Conservation (phyloP, 345 rosid genomes). For the Laguncularia racemosa region DNA sequence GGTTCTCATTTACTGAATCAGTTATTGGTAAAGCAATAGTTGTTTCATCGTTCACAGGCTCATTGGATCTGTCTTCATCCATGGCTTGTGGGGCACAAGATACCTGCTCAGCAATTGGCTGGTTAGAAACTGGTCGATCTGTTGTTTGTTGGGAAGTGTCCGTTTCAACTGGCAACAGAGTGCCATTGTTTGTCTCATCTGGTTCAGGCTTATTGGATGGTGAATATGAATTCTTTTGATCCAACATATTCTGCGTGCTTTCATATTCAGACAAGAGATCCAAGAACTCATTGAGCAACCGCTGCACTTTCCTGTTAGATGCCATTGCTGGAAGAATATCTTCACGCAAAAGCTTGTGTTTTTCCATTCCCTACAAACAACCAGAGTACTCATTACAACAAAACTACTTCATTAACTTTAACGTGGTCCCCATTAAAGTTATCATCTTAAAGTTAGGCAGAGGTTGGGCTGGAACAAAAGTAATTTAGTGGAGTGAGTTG, state of each 20-base stretch:
- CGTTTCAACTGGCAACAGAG: constrained; percentile 12
- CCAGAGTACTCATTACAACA: not conserved
- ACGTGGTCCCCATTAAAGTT: too few relatives aligned
- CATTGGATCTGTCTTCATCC: constrained; percentile 8
- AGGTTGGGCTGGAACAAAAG: too few relatives aligned
- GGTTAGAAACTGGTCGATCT: constrained; percentile 6
- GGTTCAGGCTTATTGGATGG: constrained; percentile 13
- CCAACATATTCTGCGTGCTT: constrained; percentile 26
- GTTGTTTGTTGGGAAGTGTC: constrained; percentile 7
- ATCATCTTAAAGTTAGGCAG: too few relatives aligned
- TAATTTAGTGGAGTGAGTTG: too few relatives aligned
- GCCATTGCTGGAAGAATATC: constrained; percentile 98
- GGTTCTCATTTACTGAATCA: constrained; percentile 7
- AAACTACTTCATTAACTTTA: too few relatives aligned
- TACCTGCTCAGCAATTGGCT: constrained; percentile 2
- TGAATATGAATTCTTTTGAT: constrained; percentile 13
- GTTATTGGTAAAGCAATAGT: constrained; percentile 12
- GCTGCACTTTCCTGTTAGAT: constrained; percentile 92
- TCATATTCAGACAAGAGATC: constrained; percentile 90
- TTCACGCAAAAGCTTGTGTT: constrained; percentile 78
- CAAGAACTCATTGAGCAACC: constrained; percentile 87
- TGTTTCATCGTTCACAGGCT: constrained; percentile 12
- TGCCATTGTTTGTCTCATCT: constrained; percentile 19
- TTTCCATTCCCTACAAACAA: constrained; percentile 71
- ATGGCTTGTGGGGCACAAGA: not conserved